These are phyloP conservation scores for Tanacetum coccineum DNA, from an alignment of 129 eudicot species.

Conservation along the genomic window DNA sequence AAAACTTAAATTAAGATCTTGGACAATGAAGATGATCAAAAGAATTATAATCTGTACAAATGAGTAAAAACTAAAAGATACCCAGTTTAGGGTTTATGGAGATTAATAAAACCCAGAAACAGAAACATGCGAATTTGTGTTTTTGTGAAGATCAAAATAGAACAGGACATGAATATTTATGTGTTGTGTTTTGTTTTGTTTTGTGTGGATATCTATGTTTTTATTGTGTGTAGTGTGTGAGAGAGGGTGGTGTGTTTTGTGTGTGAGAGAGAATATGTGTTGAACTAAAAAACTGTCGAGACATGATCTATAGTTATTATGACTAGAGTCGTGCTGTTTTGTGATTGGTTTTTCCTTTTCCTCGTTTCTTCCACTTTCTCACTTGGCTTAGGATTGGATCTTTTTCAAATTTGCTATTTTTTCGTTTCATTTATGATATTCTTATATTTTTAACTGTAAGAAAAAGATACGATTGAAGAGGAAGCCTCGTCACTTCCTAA, in stretches of 20 bases:
- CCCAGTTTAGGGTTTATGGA: slow-evolving; percentile 24
- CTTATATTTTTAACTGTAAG: too few species aligned
- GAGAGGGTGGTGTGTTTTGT: not conserved
- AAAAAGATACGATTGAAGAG: too few species aligned
- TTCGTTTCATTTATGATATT: too few species aligned
- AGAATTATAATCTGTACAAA: not conserved
- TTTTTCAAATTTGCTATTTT: too few species aligned
- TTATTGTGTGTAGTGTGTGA: slow-evolving; percentile 7
- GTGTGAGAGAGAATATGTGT: slow-evolving; percentile 15
- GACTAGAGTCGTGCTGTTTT: slow-evolving; percentile 19
- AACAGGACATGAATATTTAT: slow-evolving; percentile 14
- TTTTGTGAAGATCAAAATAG: not conserved
- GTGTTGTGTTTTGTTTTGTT: not conserved
- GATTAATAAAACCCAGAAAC: slow-evolving; percentile 14
- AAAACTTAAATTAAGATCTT: slow-evolving; percentile 11
- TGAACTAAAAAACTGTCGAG: slow-evolving; percentile 13
- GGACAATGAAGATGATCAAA: slow-evolving; percentile 12
- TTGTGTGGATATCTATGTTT: slow-evolving; percentile 6
- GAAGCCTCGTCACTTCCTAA: too few species aligned
- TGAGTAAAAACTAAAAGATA: slow-evolving; percentile 4
- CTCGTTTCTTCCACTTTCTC: not conserved
- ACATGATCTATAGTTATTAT: slow-evolving; percentile 4
- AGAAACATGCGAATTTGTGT: slow-evolving; percentile 4
- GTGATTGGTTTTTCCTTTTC: not conserved
- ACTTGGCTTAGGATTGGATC: too few species aligned